Base-by-base conservation (phyloP, 2,329 filamentous ascomycete species). In the Falciphora oryzae region DNA sequence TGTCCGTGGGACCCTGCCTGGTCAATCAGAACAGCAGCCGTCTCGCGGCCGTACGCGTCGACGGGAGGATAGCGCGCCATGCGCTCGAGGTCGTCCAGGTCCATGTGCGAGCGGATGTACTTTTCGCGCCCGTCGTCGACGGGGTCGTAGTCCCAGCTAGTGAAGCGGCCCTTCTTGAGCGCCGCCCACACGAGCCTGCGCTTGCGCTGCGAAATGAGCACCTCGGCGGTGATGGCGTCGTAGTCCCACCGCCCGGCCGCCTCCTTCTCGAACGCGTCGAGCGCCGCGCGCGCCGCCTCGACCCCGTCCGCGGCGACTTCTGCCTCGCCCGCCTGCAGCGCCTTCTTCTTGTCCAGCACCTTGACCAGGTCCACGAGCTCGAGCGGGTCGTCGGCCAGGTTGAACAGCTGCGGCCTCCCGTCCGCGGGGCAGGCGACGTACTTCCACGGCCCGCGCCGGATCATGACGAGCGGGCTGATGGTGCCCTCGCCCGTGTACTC, bases 401-500 rank as follows among this genome's bases (percentile, higher is more conserved):
- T 90, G 81, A 87, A 97, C 16, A 97, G 84, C 78, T 95, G 92
- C 35, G 91, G 88, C 44, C 44, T 7, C 38, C 90, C 88, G 73
- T 97, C 93, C 28, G 88, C 89, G 8, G 93, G 88, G 71, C 92
- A 97, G 68, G 86, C 92, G 68, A 95, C 87, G 75, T 93, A 97
- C 81, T 97, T 97, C 92, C 92, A 97, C 60, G 85, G 83, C 11
- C 92, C 92, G 64, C 92, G 89, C 65, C 91, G 88, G 73, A 97
- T 97, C 93, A 97, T 97, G 83, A 96, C 92, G 65, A 96, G 85
- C 1, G 93, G 93, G 5, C 90, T 88, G 65, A 96, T 83, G 1
- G 93, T 97, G 61, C 93, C 93, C 77, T 97, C 93, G 62, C 92
- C 93, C 73, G 94, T 96, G 79, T 97, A 97, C 79, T 97, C 93